A percentile compares a stretch with the other conserved stretches of the same genome.
These are phyloP conservation scores for Talaromyces amestolkiae DNA, from an alignment of 2,329 filamentous ascomycete species.

Conservation along the genomic window DNA sequence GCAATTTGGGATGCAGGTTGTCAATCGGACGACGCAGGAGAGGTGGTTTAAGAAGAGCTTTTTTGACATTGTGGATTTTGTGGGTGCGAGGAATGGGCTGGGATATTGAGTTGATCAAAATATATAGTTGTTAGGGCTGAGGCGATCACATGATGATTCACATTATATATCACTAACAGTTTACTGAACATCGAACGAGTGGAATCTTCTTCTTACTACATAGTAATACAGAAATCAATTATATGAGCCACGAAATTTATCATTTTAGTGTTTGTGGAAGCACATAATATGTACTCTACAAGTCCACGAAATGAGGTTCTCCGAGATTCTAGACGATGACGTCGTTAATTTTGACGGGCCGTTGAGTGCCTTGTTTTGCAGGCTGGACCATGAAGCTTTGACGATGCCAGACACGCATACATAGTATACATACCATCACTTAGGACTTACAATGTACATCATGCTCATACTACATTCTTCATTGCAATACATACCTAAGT, in stretches of 20 bases:
- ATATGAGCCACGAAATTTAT: neutral
- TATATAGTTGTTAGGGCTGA: neutral
- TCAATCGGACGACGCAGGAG: constrained; percentile 54
- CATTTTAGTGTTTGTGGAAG: neutral
- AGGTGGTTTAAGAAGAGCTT: constrained; percentile 58
- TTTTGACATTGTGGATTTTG: constrained; percentile 57
- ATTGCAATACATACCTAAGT: too few species aligned
- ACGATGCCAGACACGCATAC: neutral
- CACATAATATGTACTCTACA: neutral
- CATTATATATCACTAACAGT: neutral
- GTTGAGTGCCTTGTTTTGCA: neutral
- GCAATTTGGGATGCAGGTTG: constrained; percentile 57
- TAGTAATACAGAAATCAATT: neutral
- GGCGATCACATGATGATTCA: neutral
- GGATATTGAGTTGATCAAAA: neutral
- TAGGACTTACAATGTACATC: neutral
- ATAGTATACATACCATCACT: neutral
- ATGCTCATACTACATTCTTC: neutral
- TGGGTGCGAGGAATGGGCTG: constrained; percentile 26
- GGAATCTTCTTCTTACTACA: too few species aligned
- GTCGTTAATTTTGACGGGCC: neutral
- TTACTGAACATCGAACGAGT: too few species aligned
- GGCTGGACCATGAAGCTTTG: neutral
- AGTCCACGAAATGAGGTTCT: neutral
- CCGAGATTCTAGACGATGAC: neutral